These are phyloP conservation scores for Austropuccinia psidii DNA, from an alignment of 1,284 basidiomycete genomes.

Conservation along the genomic window DNA sequence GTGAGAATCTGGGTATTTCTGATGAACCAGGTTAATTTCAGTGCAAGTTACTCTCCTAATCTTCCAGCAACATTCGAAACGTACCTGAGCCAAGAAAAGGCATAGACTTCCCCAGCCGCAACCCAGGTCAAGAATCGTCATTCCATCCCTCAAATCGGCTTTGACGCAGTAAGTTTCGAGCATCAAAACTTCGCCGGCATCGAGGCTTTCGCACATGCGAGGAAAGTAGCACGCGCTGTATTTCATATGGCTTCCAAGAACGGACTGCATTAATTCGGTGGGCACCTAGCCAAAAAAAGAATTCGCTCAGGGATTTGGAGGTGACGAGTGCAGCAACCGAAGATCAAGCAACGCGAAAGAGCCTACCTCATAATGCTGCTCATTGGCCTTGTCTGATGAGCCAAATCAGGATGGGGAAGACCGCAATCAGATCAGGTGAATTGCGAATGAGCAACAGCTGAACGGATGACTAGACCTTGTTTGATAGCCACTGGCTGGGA, in stretches of 20 bases:
- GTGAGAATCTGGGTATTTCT: slow-evolving; percentile 64
- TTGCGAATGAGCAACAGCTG: not conserved
- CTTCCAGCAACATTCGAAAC: slow-evolving; percentile 33
- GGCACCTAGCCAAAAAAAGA: slow-evolving; percentile 52
- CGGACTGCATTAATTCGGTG: slow-evolving; percentile 61
- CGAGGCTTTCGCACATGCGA: slow-evolving; percentile 59
- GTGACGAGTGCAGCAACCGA: not conserved
- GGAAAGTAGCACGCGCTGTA: slow-evolving; percentile 67
- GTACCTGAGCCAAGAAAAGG: slow-evolving; percentile 60
- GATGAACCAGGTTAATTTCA: not conserved
- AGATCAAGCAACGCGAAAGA: not conserved
- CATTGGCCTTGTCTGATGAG: slow-evolving; percentile 61
- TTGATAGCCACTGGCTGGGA: slow-evolving; percentile 59
- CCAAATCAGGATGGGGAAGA: not conserved
- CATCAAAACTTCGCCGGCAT: slow-evolving; percentile 63
- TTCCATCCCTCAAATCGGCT: slow-evolving; percentile 59
- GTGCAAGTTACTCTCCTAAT: not conserved
- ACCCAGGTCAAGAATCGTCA: slow-evolving; percentile 63
- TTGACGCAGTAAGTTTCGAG: slow-evolving; percentile 64
- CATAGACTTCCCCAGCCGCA: slow-evolving; percentile 71
- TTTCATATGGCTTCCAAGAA: slow-evolving; percentile 59
- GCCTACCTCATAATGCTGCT: slow-evolving; percentile 67
- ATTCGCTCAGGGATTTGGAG: not conserved
- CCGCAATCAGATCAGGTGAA: not conserved
- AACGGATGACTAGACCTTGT: slow-evolving; percentile 5